Conservation (phyloP, 2,329 filamentous ascomycete species). For the Claviceps spartinae region DNA sequence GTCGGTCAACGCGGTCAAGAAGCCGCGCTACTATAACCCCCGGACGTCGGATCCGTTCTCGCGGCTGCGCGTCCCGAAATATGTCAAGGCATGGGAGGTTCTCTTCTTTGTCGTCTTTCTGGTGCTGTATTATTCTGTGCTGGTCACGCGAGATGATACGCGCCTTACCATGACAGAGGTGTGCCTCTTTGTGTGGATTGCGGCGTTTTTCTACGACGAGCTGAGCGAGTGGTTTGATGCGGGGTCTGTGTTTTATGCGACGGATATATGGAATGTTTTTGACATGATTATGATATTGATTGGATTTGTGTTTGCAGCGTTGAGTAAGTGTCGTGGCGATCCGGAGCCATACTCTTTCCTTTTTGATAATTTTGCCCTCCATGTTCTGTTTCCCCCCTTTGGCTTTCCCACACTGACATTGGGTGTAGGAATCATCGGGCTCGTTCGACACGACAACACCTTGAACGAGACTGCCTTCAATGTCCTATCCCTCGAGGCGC, state of each 20-base stretch:
- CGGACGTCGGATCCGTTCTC: constrained; percentile 58
- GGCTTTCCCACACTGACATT: neutral
- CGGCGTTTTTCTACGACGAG: constrained; percentile 78
- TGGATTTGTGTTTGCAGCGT: constrained; percentile 54
- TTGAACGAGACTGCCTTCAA: constrained; percentile 77
- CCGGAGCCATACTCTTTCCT: neutral
- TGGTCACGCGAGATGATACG: constrained; percentile 56
- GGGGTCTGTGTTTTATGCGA: constrained; percentile 71
- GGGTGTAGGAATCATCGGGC: constrained; percentile 18
- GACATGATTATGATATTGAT: constrained; percentile 62
- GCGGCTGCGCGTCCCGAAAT: constrained; percentile 63
- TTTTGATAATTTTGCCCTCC: neutral
- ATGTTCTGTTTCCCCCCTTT: neutral
- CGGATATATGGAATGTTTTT: constrained; percentile 71
- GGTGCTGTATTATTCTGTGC: constrained; percentile 71
- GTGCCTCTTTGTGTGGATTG: constrained; percentile 72
- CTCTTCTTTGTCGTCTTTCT: constrained; percentile 68
- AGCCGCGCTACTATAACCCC: constrained; percentile 61
- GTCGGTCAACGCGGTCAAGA: constrained; percentile 59
- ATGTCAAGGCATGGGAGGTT: constrained; percentile 74
- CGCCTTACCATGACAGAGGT: constrained; percentile 56
- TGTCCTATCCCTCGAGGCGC: constrained; percentile 73
- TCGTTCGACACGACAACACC: constrained; percentile 37
- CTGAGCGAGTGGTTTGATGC: constrained; percentile 76
- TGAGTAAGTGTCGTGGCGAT: constrained; percentile 39